These are phyloP conservation scores for Macrolepiota albuminosa DNA, from an alignment of 768 basidiomycete species.

Conservation along the genomic window DNA sequence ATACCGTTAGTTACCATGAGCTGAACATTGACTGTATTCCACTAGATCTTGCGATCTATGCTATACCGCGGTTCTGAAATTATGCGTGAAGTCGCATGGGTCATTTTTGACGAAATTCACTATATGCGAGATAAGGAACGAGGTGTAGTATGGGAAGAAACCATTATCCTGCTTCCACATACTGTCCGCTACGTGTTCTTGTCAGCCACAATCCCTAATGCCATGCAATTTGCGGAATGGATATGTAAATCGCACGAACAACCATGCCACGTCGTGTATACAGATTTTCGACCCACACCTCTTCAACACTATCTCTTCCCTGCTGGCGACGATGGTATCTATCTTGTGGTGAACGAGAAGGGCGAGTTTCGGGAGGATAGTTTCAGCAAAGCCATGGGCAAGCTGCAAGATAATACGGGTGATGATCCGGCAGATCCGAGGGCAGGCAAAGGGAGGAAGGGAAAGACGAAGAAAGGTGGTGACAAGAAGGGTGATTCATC, in stretches of 20 bases:
- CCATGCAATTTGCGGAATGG: slow-evolving; percentile 99
- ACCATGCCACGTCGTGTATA: slow-evolving; percentile 98
- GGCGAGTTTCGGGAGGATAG: slow-evolving; percentile 96
- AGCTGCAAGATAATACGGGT: slow-evolving; percentile 75
- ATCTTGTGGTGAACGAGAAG: slow-evolving; percentile 98
- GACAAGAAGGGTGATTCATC: slow-evolving; percentile 71
- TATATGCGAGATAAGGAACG: slow-evolving; percentile 99
- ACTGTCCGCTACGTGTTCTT: slow-evolving; percentile 97
- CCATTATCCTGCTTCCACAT: slow-evolving; percentile 95
- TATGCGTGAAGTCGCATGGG: slow-evolving; percentile 99
- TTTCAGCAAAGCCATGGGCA: slow-evolving; percentile 97
- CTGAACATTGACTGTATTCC: neutral
- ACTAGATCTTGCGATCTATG: slow-evolving; percentile 96
- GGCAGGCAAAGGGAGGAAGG: slow-evolving; percentile 83
- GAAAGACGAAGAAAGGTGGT: slow-evolving; percentile 92
- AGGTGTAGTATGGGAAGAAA: slow-evolving; percentile 99
- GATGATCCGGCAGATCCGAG: slow-evolving; percentile 90
- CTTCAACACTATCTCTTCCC: slow-evolving; percentile 98
- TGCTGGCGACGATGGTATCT: slow-evolving; percentile 93
- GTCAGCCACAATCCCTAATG: slow-evolving; percentile 98
- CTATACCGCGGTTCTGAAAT: slow-evolving; percentile 97
- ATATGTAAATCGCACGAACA: slow-evolving; percentile 96
- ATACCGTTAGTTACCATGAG: neutral
- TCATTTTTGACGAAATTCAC: slow-evolving; percentile 98
- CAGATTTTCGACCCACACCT: slow-evolving; percentile 97